Evolutionary conservation across 2,329 filamentous ascomycete genomes (phyloP).

Genomic region (Ophiocordyceps australis): DNA sequence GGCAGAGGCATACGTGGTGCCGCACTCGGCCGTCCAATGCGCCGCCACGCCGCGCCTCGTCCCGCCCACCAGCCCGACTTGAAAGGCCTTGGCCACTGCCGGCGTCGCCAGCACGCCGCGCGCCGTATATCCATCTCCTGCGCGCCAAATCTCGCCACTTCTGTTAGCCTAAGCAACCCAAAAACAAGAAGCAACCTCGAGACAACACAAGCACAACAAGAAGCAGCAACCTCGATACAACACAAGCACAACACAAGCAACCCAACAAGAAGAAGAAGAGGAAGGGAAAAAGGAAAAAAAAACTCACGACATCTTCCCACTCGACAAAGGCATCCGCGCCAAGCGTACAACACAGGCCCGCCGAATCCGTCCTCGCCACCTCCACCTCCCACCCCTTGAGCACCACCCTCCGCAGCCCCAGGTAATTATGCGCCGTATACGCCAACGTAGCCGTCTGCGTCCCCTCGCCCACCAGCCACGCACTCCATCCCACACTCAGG

Average conservation of each 20-base stretch:
- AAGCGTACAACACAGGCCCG: conserved; percentile 30
- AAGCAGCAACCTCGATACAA: too few species aligned
- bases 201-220: too few species aligned
- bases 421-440: conserved; percentile 29
- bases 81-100: conserved; percentile 27
- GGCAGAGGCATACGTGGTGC: conserved; percentile 22
- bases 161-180: too few species aligned
- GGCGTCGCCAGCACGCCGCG: conserved; percentile 37
- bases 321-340: conserved; percentile 33
- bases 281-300: neutral
- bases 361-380: conserved; percentile 20
- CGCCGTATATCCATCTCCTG: conserved; percentile 18
- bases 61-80: conserved; percentile 20
- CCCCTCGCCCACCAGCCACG: conserved; percentile 22
- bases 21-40: conserved; percentile 25
- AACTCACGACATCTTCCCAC: conserved; percentile 31
- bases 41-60: conserved; percentile 6
- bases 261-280: too few species aligned
- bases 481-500: conserved; percentile 34
- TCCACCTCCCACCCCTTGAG: conserved; percentile 19
- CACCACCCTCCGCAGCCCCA: conserved; percentile 34
- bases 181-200: too few species aligned
- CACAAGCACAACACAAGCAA: too few species aligned
- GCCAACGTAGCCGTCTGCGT: conserved; percentile 25
- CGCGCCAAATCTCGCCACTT: conserved; percentile 22